Conservation (phyloP, 164 flowering plant species). For the Stephania yunnanensis region DNA sequence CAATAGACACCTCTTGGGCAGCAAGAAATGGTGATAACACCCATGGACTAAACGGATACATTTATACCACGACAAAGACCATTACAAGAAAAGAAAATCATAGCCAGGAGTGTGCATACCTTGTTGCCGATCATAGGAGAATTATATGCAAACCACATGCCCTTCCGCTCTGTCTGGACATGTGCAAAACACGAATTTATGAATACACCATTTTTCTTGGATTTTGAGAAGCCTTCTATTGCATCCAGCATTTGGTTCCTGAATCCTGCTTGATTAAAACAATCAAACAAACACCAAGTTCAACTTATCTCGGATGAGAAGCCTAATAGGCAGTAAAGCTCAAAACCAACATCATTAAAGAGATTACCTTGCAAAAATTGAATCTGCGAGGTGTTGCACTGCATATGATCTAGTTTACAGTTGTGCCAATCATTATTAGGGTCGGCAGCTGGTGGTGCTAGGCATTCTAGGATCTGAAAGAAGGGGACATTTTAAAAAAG, state of each 20-base stretch:
- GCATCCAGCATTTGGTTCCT: conserved; percentile 68
- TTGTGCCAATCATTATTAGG: conserved; percentile 60
- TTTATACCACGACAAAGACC: not conserved
- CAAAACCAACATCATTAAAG: not conserved
- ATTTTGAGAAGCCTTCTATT: conserved; percentile 34
- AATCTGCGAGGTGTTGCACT: conserved; percentile 60
- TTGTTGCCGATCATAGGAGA: conserved; percentile 59
- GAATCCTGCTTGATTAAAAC: conserved; percentile 50
- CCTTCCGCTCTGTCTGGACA: conserved; percentile 91
- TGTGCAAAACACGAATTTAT: conserved; percentile 95
- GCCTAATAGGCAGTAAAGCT: not conserved
- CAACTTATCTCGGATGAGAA: not conserved
- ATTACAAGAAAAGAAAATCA: too few relatives aligned
- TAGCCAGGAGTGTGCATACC: conserved; percentile 30
- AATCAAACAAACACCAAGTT: not conserved
- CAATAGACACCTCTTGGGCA: not conserved
- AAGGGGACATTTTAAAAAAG: not conserved
- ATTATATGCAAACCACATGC: conserved; percentile 74
- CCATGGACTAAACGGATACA: too few relatives aligned
- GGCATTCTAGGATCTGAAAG: conserved; percentile 59
- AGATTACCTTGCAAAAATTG: conserved; percentile 62
- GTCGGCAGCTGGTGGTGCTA: conserved; percentile 70
- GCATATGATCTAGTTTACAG: conserved; percentile 51
- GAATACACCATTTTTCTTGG: conserved; percentile 60
- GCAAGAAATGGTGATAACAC: too few relatives aligned